phyloP scores from a whole-genome alignment of 1,284 basidiomycete genomes.

The Tylopilus sp. region DNA sequence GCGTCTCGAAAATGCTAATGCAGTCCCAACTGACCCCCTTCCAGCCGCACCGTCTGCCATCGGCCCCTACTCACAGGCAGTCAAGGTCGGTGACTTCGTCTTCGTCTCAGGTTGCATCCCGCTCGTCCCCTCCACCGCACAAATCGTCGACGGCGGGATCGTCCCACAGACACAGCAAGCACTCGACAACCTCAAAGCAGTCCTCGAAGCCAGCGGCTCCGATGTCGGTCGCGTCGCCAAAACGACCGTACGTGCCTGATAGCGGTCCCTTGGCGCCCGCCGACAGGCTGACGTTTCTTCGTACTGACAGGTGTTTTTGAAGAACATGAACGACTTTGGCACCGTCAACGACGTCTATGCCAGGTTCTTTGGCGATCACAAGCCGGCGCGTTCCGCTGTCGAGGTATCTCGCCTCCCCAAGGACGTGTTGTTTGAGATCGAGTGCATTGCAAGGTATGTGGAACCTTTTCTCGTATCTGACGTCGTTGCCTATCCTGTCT shows the following conservation, averaged over 20 bases:
- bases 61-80: slow-evolving; percentile 87
- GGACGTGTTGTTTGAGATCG: slow-evolving; percentile 86
- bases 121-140: slow-evolving; percentile 70
- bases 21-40: background rate
- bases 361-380: slow-evolving; percentile 82
- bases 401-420: slow-evolving; percentile 72
- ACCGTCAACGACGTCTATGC: slow-evolving; percentile 78
- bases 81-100: slow-evolving; percentile 80
- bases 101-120: slow-evolving; percentile 91
- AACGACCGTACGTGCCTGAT: slow-evolving; percentile 59
- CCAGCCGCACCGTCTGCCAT: slow-evolving; percentile 81
- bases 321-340: slow-evolving; percentile 87
- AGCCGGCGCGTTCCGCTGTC: slow-evolving; percentile 88
- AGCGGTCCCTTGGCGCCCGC: no score
- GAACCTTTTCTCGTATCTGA: background rate
- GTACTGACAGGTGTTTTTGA: slow-evolving; percentile 73
- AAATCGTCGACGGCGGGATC: slow-evolving; percentile 75
- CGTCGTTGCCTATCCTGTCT: background rate
- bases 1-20: slow-evolving; percentile 5
- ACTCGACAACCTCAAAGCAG: slow-evolving; percentile 79
- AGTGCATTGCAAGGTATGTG: slow-evolving; percentile 72
- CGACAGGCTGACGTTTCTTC: background rate
- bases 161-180: slow-evolving; percentile 83
- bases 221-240: slow-evolving; percentile 77
- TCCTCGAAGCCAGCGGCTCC: slow-evolving; percentile 80